phyloP scores from a whole-genome alignment of 2,329 filamentous ascomycete species.

The Aotearoamyces nothofagi region DNA sequence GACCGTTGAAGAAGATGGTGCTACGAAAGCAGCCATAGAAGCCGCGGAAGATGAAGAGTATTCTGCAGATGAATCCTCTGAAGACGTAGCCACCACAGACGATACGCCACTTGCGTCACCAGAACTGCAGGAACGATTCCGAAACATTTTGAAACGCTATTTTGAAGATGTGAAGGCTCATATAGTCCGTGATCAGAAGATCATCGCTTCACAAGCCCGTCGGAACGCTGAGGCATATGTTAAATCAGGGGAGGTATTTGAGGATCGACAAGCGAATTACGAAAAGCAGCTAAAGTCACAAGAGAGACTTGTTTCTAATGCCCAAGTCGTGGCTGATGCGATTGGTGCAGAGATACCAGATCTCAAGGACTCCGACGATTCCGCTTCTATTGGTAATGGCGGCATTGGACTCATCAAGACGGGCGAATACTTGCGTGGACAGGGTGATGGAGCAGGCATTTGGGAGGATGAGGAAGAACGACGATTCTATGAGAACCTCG shows the following conservation, averaged over 20 bases:
- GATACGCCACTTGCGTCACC: constrained; percentile 62
- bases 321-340: constrained; percentile 78
- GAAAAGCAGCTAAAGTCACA: constrained; percentile 88
- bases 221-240: constrained; percentile 97
- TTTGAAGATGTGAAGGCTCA: constrained; percentile 88
- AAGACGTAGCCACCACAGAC: constrained; percentile 28
- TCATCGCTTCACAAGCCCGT: constrained; percentile 70
- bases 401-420: constrained; percentile 89
- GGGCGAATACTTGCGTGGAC: constrained; percentile 80
- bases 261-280: constrained; percentile 89
- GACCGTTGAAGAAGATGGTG: constrained; percentile 67
- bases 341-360: constrained; percentile 90
- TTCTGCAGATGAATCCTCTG: constrained; percentile 30
- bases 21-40: constrained; percentile 30
- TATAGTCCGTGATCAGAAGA: constrained; percentile 81
- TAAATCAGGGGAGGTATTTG: constrained; percentile 95
- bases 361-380: constrained; percentile 66
- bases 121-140: constrained; percentile 75
- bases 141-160: constrained; percentile 71
- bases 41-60: constrained; percentile 32
- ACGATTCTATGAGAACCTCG: constrained; percentile 93
- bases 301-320: constrained; percentile 79
- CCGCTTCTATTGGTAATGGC: constrained; percentile 48
- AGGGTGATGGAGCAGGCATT: constrained; percentile 82
- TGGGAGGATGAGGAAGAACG: constrained; percentile 98